Conservation (phyloP, 495 filamentous ascomycete species). For the Podospora anserina region DNA sequence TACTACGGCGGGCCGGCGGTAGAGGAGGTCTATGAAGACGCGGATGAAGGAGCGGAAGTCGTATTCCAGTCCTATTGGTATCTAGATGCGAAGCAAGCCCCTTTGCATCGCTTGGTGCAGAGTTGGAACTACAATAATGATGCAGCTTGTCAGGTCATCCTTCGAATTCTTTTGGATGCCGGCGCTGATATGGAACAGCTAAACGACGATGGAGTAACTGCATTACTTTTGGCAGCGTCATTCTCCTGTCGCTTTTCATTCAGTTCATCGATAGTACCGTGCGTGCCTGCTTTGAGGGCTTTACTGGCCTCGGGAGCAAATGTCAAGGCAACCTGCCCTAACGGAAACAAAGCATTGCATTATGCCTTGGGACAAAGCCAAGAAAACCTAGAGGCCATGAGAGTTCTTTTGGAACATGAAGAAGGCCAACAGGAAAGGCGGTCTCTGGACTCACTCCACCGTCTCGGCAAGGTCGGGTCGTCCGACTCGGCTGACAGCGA, state of each 20-base stretch:
- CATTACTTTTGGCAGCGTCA: conserved; percentile 12
- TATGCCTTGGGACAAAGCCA: neutral
- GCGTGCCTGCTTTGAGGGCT: neutral
- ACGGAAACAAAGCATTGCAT: conserved; percentile 21
- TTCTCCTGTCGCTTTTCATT: too few relatives aligned
- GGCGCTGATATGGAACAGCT: conserved; percentile 22
- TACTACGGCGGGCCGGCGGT: neutral
- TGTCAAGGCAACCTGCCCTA: conserved; percentile 7
- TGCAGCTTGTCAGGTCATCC: conserved; percentile 2
- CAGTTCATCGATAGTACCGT: too few relatives aligned
- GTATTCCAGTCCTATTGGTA: neutral
- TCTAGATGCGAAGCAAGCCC: too few relatives aligned
- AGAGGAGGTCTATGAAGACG: neutral
- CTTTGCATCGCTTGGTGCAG: neutral
- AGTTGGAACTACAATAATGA: neutral
- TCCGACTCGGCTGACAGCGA: neutral
- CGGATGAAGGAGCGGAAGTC: too few relatives aligned
- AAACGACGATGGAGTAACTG: conserved; percentile 17
- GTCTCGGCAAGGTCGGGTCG: too few relatives aligned
- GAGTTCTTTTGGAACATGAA: neutral
- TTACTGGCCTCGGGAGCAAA: neutral
- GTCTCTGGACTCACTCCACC: too few relatives aligned
- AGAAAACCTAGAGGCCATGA: conserved; percentile 1
- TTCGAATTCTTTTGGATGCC: conserved; percentile 16
- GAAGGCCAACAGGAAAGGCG: neutral